Base-by-base conservation (phyloP, 768 basidiomycete genomes). In the Hemileccinum impolitum region DNA sequence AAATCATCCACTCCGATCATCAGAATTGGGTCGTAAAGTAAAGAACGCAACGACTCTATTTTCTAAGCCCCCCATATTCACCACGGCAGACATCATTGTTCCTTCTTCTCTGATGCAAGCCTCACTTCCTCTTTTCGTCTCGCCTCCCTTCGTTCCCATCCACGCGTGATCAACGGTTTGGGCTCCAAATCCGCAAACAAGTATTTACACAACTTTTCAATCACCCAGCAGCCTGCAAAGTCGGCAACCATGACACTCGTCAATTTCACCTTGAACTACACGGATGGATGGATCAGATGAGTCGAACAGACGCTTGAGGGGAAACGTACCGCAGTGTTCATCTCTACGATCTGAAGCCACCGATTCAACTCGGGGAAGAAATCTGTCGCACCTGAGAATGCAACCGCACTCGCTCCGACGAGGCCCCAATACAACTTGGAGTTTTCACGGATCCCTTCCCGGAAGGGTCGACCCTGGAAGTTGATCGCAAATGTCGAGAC, bases 401-500 rank as follows among this genome's bases (percentile, higher is more conserved):
- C 96, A 6, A 99, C 94, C 3, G 82, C 79, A 46, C 83, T 83
- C 25, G 93, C 95, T 10, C 88, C 91, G 35, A 96, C 74, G 11
- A 98, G 81, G 21, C 96, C 96, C 75, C 85, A 98, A 68, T 81
- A 97, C 17, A 99, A 65, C n/a, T 93, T 88, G 3, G 85, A 73
- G 69, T 99, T 99, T 71, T 99, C 96, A 3, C 90, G 80, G 63
- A 99, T 97, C 32, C 93, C 93, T 70, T 99, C 96, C 30, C 96
- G 85, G 85, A 98, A 99, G 0, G 96, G 96, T 31, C 96, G 87
- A 9, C 96, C 96, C 74, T 94, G 92, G 80, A 94, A 99, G 74
- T 99, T 99, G 73, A 98, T 93, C 4, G 94, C 86, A 62, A 99
- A 98, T 0, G 96, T 98, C 7, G 95, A 98, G 2, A 99, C 95